Evolutionary conservation across 805 yeast genomes (phyloP), one percentile per base, ranked within the genome.

Genomic region (Lipomyces spencermartinsiae): DNA sequence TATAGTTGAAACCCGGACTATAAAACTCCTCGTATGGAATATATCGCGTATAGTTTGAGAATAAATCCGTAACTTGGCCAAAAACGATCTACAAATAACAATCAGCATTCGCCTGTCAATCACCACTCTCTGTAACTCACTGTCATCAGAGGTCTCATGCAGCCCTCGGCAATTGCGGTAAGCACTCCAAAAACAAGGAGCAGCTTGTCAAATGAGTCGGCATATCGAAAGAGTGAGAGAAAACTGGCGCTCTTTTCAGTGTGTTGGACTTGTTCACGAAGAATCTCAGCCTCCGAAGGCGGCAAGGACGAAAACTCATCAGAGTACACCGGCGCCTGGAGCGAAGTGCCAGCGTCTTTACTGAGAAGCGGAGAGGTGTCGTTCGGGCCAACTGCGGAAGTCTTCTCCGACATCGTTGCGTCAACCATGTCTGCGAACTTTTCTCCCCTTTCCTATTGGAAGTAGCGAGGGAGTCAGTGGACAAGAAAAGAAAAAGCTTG

Each of bases 21-120:
- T 79, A 80, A 72, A 80, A 82, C 9, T 66, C 70, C 3, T 64
- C 73, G 34, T 69, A 61, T 2, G 70, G 68, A 14, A 71, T 65
- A 19, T 62, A 43, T 69, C 43, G 77, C 62, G 70, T 35, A 68
- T 66, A 54, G 75, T 76, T 66, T 76, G 75, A 62, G 72, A 81
- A 66, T 67, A 67, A 59, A 74, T 78, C 78, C 14, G 84, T 78
- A 64, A 81, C 71, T 43, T 73, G 73, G n/a, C 84, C 84, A 33
- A 81, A 79, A 8, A 81, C 80, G 39, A 14, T 86, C 56, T 64
- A 61, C 78, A 69, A 22, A 81, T 78, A 69, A 78, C 78, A 74
- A 78, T 73, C 14, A 46, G 46, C 12, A 16, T 16, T 43, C 22
- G 16, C 49, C 8, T n/a, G n/a, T 43, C 33, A 14, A 22, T 35